Evolutionary conservation across 768 basidiomycete genomes (phyloP).

Genomic region (Myochromella boudieri): DNA sequence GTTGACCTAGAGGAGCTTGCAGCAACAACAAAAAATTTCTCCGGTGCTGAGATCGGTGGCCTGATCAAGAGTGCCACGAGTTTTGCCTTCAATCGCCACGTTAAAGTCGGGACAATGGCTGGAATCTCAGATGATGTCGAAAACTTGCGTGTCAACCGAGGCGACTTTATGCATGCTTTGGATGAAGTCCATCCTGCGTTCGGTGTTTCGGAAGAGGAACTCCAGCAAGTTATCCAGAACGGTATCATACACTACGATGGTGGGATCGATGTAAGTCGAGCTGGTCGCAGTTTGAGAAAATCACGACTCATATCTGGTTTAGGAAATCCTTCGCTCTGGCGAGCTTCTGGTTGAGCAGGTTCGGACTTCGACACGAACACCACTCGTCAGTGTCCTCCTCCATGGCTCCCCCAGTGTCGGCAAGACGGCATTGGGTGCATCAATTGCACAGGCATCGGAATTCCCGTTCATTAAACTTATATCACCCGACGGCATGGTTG

Average conservation of each 20-base stretch:
- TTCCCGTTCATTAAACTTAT: slow-evolving; percentile 99
- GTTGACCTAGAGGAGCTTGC: slow-evolving; percentile 87
- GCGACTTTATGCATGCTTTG: slow-evolving; percentile 87
- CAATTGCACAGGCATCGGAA: slow-evolving; percentile 89
- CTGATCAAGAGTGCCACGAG: slow-evolving; percentile 97
- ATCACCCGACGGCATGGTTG: slow-evolving; percentile 96
- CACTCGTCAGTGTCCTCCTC: slow-evolving; percentile 86
- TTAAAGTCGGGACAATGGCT: slow-evolving; percentile 96
- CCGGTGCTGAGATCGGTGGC: slow-evolving; percentile 94
- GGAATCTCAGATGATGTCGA: slow-evolving; percentile 96
- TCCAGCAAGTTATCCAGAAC: slow-evolving; percentile 90
- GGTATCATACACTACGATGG: slow-evolving; percentile 90
- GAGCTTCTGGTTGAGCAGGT: slow-evolving; percentile 93
- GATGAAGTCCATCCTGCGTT: slow-evolving; percentile 96
- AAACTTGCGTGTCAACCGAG: slow-evolving; percentile 81
- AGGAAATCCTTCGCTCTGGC: slow-evolving; percentile 89
- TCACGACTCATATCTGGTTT: slow-evolving; percentile 2
- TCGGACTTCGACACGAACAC: slow-evolving; percentile 83
- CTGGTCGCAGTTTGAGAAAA: neutral
- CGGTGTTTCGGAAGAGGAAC: slow-evolving; percentile 96
- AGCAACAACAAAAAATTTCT: slow-evolving; percentile 90
- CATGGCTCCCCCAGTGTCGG: slow-evolving; percentile 91
- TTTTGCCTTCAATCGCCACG: slow-evolving; percentile 97
- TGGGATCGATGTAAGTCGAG: slow-evolving; percentile 67
- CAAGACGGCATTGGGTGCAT: slow-evolving; percentile 92